Percentiles rank a stretch among this genome's conserved stretches.
phyloP scores from a whole-genome alignment of 139 green algal genomes.

The Chlorella sp. region DNA sequence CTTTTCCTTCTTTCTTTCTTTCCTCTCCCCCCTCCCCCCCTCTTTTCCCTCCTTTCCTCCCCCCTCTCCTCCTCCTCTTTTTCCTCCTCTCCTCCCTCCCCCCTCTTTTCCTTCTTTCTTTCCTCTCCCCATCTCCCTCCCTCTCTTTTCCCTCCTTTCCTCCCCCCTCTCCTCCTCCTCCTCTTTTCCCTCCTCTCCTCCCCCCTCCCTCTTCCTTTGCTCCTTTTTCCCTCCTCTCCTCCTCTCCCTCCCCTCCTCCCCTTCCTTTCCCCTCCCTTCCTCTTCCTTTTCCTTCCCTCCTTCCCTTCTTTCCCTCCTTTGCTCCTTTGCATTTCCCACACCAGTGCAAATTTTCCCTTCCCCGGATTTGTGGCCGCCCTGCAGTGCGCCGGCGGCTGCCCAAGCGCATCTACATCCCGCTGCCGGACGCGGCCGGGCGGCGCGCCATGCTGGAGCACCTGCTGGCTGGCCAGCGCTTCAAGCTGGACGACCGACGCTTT shows the following conservation, averaged over 20 bases:
- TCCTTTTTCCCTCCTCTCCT: not conserved
- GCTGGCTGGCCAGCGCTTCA: slow-evolving; percentile 37
- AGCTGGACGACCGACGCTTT: slow-evolving; percentile 15
- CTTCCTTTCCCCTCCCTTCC: not conserved
- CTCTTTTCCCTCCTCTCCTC: no score
- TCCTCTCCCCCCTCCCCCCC: no score
- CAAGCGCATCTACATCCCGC: slow-evolving; percentile 95
- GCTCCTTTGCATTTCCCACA: not conserved
- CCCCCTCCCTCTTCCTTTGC: no score
- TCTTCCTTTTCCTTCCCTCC: no score
- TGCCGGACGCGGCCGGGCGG: slow-evolving; percentile 80
- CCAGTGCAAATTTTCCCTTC: no score
- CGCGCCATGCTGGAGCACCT: slow-evolving; percentile 57
- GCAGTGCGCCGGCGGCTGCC: slow-evolving; percentile 81
- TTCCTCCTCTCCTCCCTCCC: not conserved
- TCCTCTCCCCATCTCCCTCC: not conserved
- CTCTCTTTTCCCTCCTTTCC: not conserved
- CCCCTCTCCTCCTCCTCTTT: not conserved
- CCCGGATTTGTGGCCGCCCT: no score
- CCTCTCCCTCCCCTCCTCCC: not conserved
- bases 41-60: no score
- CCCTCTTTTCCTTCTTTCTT: no score
- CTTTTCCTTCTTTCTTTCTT: no score
- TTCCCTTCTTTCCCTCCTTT: not conserved
- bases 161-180: not conserved